These are phyloP conservation scores for Picochlorum sp. DNA, from an alignment of 139 green algal species.

Conservation along the genomic window DNA sequence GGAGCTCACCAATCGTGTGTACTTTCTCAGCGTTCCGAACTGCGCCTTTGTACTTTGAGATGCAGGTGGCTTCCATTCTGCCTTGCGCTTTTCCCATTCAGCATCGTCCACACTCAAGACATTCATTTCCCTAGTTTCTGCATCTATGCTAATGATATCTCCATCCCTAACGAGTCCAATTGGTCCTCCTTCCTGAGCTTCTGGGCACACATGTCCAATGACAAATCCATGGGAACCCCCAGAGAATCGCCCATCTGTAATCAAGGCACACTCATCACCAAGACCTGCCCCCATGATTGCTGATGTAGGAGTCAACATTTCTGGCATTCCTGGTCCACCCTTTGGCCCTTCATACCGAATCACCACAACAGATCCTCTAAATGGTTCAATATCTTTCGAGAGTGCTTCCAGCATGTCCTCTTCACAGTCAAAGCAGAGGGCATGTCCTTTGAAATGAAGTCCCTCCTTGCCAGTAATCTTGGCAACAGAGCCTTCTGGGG, in stretches of 20 bases:
- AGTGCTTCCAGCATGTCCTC: conserved; percentile 94
- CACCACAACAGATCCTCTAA: conserved; percentile 80
- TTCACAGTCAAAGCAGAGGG: conserved; percentile 85
- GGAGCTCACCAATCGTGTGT: conserved; percentile 85
- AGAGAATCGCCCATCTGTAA: conserved; percentile 94
- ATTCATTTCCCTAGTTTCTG: conserved; percentile 69
- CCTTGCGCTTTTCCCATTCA: conserved; percentile 54
- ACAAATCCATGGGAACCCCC: conserved; percentile 96
- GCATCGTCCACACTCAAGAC: conserved; percentile 54
- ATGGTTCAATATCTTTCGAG: conserved; percentile 53
- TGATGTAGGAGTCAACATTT: conserved; percentile 96
- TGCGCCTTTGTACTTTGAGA: conserved; percentile 57
- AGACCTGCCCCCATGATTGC: conserved; percentile 97
- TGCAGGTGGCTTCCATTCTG: conserved; percentile 64
- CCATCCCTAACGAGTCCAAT: conserved; percentile 87
- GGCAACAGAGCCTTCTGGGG: conserved; percentile 84
- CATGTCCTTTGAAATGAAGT: conserved; percentile 55
- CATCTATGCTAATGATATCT: conserved; percentile 89
- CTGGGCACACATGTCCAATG: conserved; percentile 92
- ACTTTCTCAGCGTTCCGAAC: conserved; percentile 93
- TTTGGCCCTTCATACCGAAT: conserved; percentile 95
- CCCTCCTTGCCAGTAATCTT: conserved; percentile 96
- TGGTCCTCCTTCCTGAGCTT: conserved; percentile 88
- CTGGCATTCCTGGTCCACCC: conserved; percentile 95
- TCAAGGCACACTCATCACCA: conserved; percentile 88